Evolutionary conservation across 495 filamentous ascomycete species (phyloP).

Genomic region (Trichoderma parareesei): DNA sequence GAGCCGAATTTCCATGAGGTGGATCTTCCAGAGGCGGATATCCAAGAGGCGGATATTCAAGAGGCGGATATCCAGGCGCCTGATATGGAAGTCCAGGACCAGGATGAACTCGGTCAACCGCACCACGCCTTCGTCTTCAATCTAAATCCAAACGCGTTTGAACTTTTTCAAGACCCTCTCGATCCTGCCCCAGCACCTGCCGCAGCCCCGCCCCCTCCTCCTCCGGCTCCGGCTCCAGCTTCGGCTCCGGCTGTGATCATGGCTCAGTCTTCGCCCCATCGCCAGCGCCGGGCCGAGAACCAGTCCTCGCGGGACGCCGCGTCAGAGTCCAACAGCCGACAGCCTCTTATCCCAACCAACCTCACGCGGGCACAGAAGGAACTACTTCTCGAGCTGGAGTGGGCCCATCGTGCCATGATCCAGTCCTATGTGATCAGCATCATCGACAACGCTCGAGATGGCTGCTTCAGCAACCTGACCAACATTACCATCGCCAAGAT

Average conservation of each 20-base stretch:
- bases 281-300: neutral
- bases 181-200: no score
- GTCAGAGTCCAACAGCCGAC: slow-evolving; percentile 7
- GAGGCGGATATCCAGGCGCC: no score
- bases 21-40: no score
- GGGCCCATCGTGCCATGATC: slow-evolving; percentile 51
- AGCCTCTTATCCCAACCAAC: slow-evolving; percentile 30
- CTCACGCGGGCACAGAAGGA: slow-evolving; percentile 46
- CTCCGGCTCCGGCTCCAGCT: no score
- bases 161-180: no score
- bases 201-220: no score
- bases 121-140: no score
- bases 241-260: slow-evolving; percentile 23
- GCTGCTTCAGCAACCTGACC: slow-evolving; percentile 30
- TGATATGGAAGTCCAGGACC: no score
- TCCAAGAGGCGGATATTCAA: no score
- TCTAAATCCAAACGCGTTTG: no score
- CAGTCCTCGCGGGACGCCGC: neutral
- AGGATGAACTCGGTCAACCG: no score
- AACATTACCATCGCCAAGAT: slow-evolving; percentile 45
- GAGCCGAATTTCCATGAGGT: neutral
- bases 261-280: slow-evolving; percentile 26
- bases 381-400: slow-evolving; percentile 49
- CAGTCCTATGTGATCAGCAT: slow-evolving; percentile 46
- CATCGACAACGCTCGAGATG: slow-evolving; percentile 34